Base-by-base conservation (phyloP, 169 alveolate genomes). In the Fabrea salina region DNA sequence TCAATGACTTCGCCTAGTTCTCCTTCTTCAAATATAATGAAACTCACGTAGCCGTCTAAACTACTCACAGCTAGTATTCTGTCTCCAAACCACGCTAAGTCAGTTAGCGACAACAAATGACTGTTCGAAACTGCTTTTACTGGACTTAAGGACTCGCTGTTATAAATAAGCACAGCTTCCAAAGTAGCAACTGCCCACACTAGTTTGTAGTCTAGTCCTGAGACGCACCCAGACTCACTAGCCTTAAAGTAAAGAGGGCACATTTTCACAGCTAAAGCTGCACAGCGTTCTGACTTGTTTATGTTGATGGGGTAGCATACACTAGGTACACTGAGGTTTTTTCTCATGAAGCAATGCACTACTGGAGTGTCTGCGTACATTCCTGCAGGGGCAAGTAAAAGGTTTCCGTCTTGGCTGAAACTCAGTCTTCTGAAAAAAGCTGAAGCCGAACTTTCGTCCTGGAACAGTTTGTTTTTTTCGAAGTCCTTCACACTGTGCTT, bases 71-170 rank as follows among this genome's bases (percentile, higher is more conserved):
- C 98, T 39, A 97, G 86, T 72, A 94, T 88, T 71, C 97, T 96
- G 77, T 94, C 97, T 51, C 94, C 94, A 82, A 94, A 91, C 99
- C 99, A 96, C 49, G 97, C 89, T 35, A 93, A 87, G 82, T 96
- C 99, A 11, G 98, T 96, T 82, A 96, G 93, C 33, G 97, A 93
- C 81, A 95, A 95, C 80, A 93, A 93, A 86, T 96, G 99, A 32
- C 95, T 92, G 86, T 95, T 94, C 56, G 96, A 94, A 39, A 95
- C 91, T 74, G 95, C 95, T 54, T 95, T 96, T 49, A 95, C 89
- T 49, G 99, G 99, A 32, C 88, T 79, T n/a, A 59, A 56, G 16
- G 82, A 72, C 57, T 84, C 86, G 3, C 84, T 75, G 13, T 83
- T 82, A 75, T 79, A 84, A 8, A 84, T 74, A 66, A 84, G 68